Percentiles rank a stretch among this genome's conserved stretches.
Evolutionary conservation across 108 stramenopile species (phyloP).

Genomic region (Cylindrotheca fusiformis): DNA sequence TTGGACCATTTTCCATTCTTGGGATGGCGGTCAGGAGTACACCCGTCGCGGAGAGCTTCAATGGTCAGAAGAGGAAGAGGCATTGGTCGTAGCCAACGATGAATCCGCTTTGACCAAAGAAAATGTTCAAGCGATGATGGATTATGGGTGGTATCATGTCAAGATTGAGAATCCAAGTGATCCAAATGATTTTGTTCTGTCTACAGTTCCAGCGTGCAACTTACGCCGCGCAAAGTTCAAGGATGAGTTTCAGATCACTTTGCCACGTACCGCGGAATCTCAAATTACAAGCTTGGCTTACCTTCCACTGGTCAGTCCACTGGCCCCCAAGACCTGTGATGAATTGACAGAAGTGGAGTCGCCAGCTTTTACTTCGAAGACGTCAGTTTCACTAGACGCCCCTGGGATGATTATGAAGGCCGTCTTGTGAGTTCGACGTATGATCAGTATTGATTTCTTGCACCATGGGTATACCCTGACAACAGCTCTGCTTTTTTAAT

Average conservation of each 20-base stretch:
- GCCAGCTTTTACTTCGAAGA: conserved; percentile 50
- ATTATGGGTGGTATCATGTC: conserved; percentile 48
- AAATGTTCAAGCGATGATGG: conserved; percentile 19
- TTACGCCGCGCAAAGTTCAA: conserved; percentile 60
- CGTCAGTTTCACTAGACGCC: conserved; percentile 55
- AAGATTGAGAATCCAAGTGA: conserved; percentile 31
- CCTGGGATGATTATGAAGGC: conserved; percentile 69
- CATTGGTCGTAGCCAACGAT: conserved; percentile 15
- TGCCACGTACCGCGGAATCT: conserved; percentile 29
- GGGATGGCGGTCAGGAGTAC: conserved; percentile 25
- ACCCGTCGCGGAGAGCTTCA: conserved; percentile 26
- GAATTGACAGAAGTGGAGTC: conserved; percentile 29
- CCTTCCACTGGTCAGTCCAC: conserved; percentile 69
- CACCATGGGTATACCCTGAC: too few species aligned
- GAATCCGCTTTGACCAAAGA: conserved; percentile 10
- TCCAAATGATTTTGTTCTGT: conserved; percentile 17
- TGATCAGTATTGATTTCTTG: not conserved
- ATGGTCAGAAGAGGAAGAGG: conserved; percentile 9
- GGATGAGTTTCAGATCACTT: conserved; percentile 66
- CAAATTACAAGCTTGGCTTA: conserved; percentile 64
- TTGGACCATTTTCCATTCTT: conserved; percentile 46
- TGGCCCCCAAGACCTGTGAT: conserved; percentile 71
- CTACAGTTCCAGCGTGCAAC: conserved; percentile 56
- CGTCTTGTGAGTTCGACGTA: conserved; percentile 19
- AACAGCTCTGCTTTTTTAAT: too few species aligned